Evolutionary conservation across 495 filamentous ascomycete species (phyloP), one percentile per base, ranked within the genome.

Genomic region (Daldinia childiae): DNA sequence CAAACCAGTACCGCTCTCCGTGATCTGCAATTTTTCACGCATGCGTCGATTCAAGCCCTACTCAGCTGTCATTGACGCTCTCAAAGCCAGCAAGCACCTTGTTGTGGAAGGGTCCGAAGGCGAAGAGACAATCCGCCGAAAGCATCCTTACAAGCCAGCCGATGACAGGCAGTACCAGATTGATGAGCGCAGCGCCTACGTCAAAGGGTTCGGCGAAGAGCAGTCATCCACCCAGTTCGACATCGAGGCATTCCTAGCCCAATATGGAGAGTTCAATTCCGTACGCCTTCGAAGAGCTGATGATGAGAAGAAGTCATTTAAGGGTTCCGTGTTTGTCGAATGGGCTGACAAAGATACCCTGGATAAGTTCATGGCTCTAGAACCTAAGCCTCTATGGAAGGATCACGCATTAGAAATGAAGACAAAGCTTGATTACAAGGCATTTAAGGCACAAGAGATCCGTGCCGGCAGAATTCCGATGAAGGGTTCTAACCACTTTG

Each of bases 291-390:
- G 95, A 64, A 93, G 96, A 63, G 82, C 85, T n/a, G 66, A 81
- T 14, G 29, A 48, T 8, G 80, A 86, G 55, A 69, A 82, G 30
- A 88, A 87, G 73, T 72, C 77, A 24, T 98, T 98, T 87, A 99
- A 99, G 85, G 92, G 93, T 43, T 97, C 93, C 58, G 90, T 98
- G 27, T 98, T 97, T 74, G 93, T 98, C 58, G 94, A 98, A 80
- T 98, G 98, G 77, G 83, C 83, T 34, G 85, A 86, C 58, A 89
- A 91, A 66, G 92, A 95, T 55, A 86, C 88, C 26, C 89, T 91
- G 72, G 83, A 93, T 75, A 86, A 86, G 15, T 98, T 98, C 81
- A 82, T 97, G 45, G 88, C 83, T 1, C 80, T 94, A 7, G 89
- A 94, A 41, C 87, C 91, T n/a, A 90, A 92, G 78, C 95, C 95